phyloP scores from a whole-genome alignment of 768 basidiomycete genomes.

The Collybia sp. region DNA sequence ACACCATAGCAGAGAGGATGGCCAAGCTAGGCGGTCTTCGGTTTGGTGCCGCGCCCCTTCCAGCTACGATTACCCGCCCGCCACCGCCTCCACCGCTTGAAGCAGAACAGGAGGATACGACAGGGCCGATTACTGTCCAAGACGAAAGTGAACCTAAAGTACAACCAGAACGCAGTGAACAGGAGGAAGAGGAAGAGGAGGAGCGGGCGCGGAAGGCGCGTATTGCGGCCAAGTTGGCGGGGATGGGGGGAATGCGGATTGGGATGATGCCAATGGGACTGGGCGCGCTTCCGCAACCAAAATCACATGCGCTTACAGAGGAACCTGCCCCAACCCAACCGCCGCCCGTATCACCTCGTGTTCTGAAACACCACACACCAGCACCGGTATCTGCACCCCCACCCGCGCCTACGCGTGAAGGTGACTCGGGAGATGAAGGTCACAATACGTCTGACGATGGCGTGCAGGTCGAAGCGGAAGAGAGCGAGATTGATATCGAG shows the following conservation, averaged over 20 bases:
- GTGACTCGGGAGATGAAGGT: conserved; percentile 45
- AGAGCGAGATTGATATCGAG: conserved; percentile 56
- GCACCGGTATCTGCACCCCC: conserved; percentile 29
- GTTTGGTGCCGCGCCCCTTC: conserved; percentile 66
- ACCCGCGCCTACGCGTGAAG: conserved; percentile 17
- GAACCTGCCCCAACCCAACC: conserved; percentile 6
- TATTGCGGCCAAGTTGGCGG: conserved; percentile 48
- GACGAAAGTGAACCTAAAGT: conserved; percentile 12
- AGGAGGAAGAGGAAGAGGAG: conserved; percentile 51
- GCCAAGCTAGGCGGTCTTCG: conserved; percentile 85
- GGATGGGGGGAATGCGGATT: conserved; percentile 55
- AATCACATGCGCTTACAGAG: conserved; percentile 21
- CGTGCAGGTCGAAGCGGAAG: conserved; percentile 63
- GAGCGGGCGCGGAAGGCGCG: conserved; percentile 53
- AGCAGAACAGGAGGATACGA: conserved; percentile 16
- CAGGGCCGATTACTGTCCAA: conserved; percentile 7
- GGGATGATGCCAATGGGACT: conserved; percentile 47
- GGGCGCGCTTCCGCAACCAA: conserved; percentile 24
- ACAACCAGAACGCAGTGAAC: conserved; percentile 40
- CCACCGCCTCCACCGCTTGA: conserved; percentile 28
- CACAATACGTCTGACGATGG: conserved; percentile 49
- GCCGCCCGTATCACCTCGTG: conserved; percentile 7
- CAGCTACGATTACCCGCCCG: conserved; percentile 28
- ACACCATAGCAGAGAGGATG: conserved; percentile 91
- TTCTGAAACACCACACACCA: conserved; percentile 10